Evolutionary conservation across 1,284 basidiomycete species (phyloP), one percentile per base, ranked within the genome.

Genomic region (Ganoderma leucocontextum): DNA sequence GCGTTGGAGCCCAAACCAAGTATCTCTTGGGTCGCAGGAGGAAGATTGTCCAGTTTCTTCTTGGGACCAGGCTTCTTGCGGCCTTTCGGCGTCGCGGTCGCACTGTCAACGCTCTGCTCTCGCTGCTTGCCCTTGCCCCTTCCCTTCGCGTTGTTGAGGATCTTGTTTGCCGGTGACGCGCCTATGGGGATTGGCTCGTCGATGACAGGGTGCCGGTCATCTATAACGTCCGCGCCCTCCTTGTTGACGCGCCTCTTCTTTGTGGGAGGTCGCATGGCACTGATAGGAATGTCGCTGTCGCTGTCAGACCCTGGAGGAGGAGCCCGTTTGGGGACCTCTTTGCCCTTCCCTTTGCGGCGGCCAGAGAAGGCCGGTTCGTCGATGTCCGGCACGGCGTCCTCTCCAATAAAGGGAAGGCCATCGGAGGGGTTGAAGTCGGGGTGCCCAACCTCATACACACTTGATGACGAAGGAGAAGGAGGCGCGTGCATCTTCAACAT

Each of bases 201-300:
- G 33, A 74, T 66, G 47, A 82, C 71, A 25, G 82, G 76, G 36
- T 80, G 78, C 70, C 84, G 84, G 60, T 84, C 85, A 42, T 83
- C 84, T n/a, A 79, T 79, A 22, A 80, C 79, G 38, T 79, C 80
- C 49, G 67, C 64, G 22, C 74, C 70, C 61, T 80, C 79, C 60
- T 79, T 80, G 53, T 82, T 82, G 6, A 86, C 70, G 72, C 80
- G 86, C 64, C 89, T 81, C 77, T 81, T 87, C 80, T 92, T 91
- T 64, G 78, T 77, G 1, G 82, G 78, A 71, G 83, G 77, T 70
- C 80, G 68, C 65, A 74, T 71, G 68, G 84, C 82, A 17, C 77
- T 72, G 41, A 78, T 77, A 6, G 83, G 80, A 15, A 83, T 75
- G 57, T 90, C 89, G 70, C 85, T 89, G 69, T 85, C 86, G 53